Percentiles rank a stretch among this genome's conserved stretches.
Evolutionary conservation across 2,329 filamentous ascomycete species (phyloP).

Genomic region (Claviceps purpurea): DNA sequence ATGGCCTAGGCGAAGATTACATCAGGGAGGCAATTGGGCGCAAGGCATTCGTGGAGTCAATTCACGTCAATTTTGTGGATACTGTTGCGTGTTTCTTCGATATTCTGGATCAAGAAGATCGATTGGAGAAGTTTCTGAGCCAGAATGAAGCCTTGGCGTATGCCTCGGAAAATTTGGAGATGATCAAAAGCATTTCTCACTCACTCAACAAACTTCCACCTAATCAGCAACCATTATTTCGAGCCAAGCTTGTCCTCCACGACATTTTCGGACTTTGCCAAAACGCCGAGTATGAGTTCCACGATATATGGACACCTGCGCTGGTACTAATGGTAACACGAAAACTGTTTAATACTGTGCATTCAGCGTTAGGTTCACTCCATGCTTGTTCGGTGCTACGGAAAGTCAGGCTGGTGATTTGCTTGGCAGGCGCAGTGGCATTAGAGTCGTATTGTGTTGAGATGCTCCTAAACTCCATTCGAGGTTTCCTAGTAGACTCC

Average conservation of each 20-base stretch:
- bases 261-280: constrained; percentile 69
- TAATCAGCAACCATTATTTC: constrained; percentile 80
- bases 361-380: constrained; percentile 71
- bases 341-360: constrained; percentile 65
- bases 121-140: constrained; percentile 53
- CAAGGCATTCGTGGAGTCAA: constrained; percentile 46
- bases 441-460: constrained; percentile 71
- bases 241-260: constrained; percentile 59
- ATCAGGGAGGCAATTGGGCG: constrained; percentile 58
- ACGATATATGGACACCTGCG: constrained; percentile 61
- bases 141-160: constrained; percentile 44
- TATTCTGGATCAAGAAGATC: constrained; percentile 63
- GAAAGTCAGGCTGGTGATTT: constrained; percentile 71
- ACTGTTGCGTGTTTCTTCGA: constrained; percentile 67
- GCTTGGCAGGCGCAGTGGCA: constrained; percentile 61
- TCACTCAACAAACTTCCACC: constrained; percentile 54
- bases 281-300: constrained; percentile 50
- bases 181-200: constrained; percentile 56
- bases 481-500: constrained; percentile 65
- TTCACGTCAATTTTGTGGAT: constrained; percentile 59
- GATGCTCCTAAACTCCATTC: constrained; percentile 73
- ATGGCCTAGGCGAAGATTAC: constrained; percentile 46
- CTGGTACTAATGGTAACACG: constrained; percentile 63
- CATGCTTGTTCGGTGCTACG: constrained; percentile 78
- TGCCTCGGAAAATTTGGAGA: constrained; percentile 49